Evolutionary conservation across 129 eudicot genomes (phyloP).

Genomic region (Arctium minus): DNA sequence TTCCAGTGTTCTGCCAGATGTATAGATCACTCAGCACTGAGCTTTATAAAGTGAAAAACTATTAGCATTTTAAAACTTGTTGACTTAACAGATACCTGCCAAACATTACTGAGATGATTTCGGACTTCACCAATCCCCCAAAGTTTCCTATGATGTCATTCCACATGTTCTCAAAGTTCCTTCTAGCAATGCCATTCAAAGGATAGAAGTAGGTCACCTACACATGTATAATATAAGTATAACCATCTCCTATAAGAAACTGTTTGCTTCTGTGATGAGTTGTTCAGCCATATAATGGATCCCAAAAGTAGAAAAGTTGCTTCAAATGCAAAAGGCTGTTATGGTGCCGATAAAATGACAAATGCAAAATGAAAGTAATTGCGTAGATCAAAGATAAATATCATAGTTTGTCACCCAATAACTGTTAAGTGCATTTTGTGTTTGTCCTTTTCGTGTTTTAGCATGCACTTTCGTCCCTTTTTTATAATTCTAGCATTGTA

Average conservation of each 20-base stretch:
- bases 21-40: constrained; percentile 14
- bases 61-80: constrained; percentile 11
- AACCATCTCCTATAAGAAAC: not conserved
- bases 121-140: constrained; percentile 54
- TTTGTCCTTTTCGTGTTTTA: not conserved
- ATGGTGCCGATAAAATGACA: not conserved
- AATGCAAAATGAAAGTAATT: not conserved
- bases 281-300: not conserved
- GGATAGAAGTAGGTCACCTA: constrained; percentile 85
- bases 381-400: not conserved
- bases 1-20: constrained; percentile 61
- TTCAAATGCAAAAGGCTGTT: not conserved
- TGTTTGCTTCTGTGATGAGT: not conserved
- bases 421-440: not conserved
- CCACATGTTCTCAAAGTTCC: constrained; percentile 69
- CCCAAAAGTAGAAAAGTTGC: not conserved
- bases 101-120: constrained; percentile 84
- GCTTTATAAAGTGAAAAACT: not conserved
- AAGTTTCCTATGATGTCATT: constrained; percentile 30
- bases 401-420: not conserved
- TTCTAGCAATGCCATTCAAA: constrained; percentile 38
- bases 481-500: not conserved
- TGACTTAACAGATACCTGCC: constrained; percentile 63
- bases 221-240: constrained; percentile 11
- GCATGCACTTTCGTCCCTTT: not conserved